Evolutionary conservation across 768 basidiomycete species (phyloP), one percentile per base, ranked within the genome.

Genomic region (Psilocybe tampanensis): DNA sequence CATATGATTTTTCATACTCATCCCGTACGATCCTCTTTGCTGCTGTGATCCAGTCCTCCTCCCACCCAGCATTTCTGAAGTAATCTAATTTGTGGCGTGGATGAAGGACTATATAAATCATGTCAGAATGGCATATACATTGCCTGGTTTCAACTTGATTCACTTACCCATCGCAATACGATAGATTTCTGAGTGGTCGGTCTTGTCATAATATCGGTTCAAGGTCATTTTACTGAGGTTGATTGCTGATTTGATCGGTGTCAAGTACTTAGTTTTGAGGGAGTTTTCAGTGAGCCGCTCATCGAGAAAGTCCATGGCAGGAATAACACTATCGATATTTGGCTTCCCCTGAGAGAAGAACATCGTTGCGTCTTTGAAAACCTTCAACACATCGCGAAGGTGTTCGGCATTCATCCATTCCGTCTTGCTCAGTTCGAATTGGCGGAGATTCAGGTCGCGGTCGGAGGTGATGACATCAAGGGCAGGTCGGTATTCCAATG

Each of bases 341-440:
- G 54, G 34, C 7, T 33, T 55, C 2, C 19, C 12, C 8, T 21
- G 47, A 0, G 47, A 55, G 23, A 55, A 55, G n/a, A 55, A 55
- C 39, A 55, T 21, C 1, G 54, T 55, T 19, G 39, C 45, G 2
- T 55, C 47, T 17, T 55, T 55, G 8, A 55, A 55, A 17, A 55
- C 71, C 65, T 70, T 63, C 1, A 76, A 60, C 9, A 70, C 52
- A 23, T 68, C 64, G 0, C 54, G 18, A 7, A 81, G 58, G 56
- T 80, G 64, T 9, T 54, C 44, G 0, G 68, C 59, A 9, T 77
- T 57, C 1, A 21, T 32, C 78, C 77, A 80, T 48, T 80, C 71
- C 0, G 44, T 48, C 9, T 55, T 19, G 1, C 26, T 42, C 34
- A 75, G 58, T 49, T 70, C 66, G 49, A 64, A 75, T 39, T 58